Percentiles rank a stretch among this genome's conserved stretches.
Evolutionary conservation across 2,329 filamentous ascomycete genomes (phyloP).

Genomic region (Scopulariopsis brevicaulis): DNA sequence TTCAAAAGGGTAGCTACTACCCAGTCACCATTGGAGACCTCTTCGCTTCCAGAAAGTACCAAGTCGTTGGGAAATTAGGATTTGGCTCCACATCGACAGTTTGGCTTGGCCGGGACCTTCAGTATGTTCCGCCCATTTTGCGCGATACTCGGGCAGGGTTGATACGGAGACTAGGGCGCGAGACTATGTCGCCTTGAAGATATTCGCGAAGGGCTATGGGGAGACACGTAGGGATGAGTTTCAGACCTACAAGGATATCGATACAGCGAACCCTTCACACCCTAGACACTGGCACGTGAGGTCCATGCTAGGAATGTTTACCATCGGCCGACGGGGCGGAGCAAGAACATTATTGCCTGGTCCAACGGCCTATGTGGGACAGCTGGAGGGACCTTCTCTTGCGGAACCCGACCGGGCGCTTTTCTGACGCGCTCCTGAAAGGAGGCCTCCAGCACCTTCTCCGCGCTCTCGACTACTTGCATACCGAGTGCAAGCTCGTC

Average conservation of each 20-base stretch:
- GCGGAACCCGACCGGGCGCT: slow-evolving; percentile 21
- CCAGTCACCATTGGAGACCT: slow-evolving; percentile 11
- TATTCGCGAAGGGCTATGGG: slow-evolving; percentile 7
- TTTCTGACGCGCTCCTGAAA: slow-evolving; percentile 24
- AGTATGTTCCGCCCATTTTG: slow-evolving; percentile 3
- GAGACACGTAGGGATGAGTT: slow-evolving; percentile 10
- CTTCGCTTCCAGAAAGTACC: slow-evolving; percentile 9
- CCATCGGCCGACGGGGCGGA: slow-evolving; percentile 15
- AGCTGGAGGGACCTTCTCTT: slow-evolving; percentile 24
- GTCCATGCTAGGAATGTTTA: slow-evolving; percentile 18
- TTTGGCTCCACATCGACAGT: slow-evolving; percentile 12
- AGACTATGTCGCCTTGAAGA: slow-evolving; percentile 8
- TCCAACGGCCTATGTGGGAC: slow-evolving; percentile 25
- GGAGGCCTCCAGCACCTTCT: slow-evolving; percentile 20
- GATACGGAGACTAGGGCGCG: background rate
- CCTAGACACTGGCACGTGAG: slow-evolving; percentile 17
- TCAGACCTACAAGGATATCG: slow-evolving; percentile 9
- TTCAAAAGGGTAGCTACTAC: slow-evolving; percentile 11
- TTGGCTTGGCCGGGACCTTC: slow-evolving; percentile 13
- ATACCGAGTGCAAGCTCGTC: slow-evolving; percentile 27
- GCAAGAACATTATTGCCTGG: slow-evolving; percentile 20
- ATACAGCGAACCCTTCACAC: slow-evolving; percentile 12
- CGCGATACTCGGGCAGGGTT: background rate
- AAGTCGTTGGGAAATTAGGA: slow-evolving; percentile 13
- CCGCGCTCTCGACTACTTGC: slow-evolving; percentile 26